Base-by-base conservation (phyloP, 495 filamentous ascomycete genomes). In the Mycothermus thermophilus region DNA sequence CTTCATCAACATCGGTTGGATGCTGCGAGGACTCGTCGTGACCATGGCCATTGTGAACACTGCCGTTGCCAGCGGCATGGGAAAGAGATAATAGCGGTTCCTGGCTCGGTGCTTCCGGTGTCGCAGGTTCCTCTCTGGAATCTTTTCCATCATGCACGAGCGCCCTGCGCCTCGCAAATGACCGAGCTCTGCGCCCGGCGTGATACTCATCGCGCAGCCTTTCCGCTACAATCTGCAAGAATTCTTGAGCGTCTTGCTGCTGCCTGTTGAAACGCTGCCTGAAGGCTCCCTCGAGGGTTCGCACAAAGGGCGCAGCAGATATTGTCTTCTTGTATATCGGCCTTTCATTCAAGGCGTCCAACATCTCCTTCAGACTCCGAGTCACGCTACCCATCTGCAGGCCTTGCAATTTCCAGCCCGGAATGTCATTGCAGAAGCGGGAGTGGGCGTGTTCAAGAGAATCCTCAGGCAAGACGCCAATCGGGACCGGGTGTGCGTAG, bases 171-270 rank as follows among this genome's bases (percentile, higher is more conserved):
- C 33, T 51, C 3, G 63, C 61, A 20, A 60, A 49, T 43, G 62
- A 59, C 35, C 85, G 64, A 9, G 82, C 85, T 44, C 77, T 68
- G 23, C 67, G 66, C 22, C 83, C 85, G 8, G 84, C 83, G 53
- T 93, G 78, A 47, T 95, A 88, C 56, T 99, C 90, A 47, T 96
- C 87, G 28, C 79, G 82, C 22, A 99, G 66, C 28, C 87, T 70
- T 58, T 99, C 92, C 4, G 83, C 77, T 13, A 99, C 78, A 30
- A 96, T 73, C 57, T 99, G 90, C 35, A 99, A 48, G 38, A 99
- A 92, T 53, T 99, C 90, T 50, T 99, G 90, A n/a, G 90, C 90
- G 61, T 99, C 90, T 57, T 99, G 92, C 53, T 99, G 92, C 39
- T 83, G 78, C 30, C 90, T 78, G 47, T 80, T 93, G 48, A 99